These are phyloP conservation scores for Zanthoxylum bungeanum DNA, from an alignment of 345 rosid genomes.

Conservation along the genomic window DNA sequence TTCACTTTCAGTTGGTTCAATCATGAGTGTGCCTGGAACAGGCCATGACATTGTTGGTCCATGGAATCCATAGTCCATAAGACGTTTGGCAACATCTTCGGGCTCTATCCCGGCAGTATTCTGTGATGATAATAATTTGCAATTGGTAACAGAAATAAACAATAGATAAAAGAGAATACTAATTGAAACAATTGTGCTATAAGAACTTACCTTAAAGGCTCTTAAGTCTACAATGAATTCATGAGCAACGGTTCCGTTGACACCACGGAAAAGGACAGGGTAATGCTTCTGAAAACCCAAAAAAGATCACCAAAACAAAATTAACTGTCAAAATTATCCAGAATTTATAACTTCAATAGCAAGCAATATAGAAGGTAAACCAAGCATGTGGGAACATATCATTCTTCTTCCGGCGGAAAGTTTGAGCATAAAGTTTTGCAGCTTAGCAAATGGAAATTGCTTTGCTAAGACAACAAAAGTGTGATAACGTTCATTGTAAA, in stretches of 20 bases:
- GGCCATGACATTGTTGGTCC: constrained; percentile 99
- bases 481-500: neutral
- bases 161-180: neutral
- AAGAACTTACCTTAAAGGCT: constrained; percentile 73
- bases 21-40: constrained; percentile 98
- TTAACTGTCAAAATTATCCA: constrained; percentile 3
- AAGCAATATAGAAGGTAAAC: too few species aligned
- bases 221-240: constrained; percentile 94
- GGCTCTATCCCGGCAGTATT: constrained; percentile 88
- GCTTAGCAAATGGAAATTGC: neutral
- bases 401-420: neutral
- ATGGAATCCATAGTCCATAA: constrained; percentile 96
- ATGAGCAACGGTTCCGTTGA: constrained; percentile 92
- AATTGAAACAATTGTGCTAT: neutral
- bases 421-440: neutral
- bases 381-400: neutral
- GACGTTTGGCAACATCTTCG: constrained; percentile 98
- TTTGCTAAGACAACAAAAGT: constrained; percentile 7
- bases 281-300: constrained; percentile 67
- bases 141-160: constrained; percentile 14
- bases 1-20: constrained; percentile 99
- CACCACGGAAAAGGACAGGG: constrained; percentile 93
- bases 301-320: constrained; percentile 7
- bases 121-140: constrained; percentile 33
- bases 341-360: too few species aligned